Evolutionary conservation across 208 protist genomes (phyloP).

Genomic region (Trypanosoma brucei): DNA sequence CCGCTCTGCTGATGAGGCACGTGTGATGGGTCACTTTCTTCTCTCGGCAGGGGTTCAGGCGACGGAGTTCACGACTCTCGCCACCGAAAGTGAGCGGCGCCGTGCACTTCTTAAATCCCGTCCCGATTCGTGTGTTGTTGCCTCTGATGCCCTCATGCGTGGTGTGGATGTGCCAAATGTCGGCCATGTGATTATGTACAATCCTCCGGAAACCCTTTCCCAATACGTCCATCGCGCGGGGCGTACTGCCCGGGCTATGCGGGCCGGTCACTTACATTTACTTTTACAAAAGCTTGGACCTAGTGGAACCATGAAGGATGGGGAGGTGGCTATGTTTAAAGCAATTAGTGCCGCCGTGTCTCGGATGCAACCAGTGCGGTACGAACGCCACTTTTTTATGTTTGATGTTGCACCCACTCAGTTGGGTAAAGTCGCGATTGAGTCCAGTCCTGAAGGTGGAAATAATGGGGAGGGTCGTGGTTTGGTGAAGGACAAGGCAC

Average conservation of each 20-base stretch:
- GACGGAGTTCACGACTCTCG: conserved; percentile 82
- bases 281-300: conserved; percentile 69
- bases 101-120: conserved; percentile 55
- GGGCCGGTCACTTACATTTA: conserved; percentile 70
- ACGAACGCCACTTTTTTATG: conserved; percentile 81
- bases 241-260: conserved; percentile 93
- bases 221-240: conserved; percentile 96
- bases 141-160: conserved; percentile 86
- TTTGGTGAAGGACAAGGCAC: conserved; percentile 13
- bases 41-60: conserved; percentile 58
- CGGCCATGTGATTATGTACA: conserved; percentile 89
- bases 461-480: background rate
- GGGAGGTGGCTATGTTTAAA: conserved; percentile 73
- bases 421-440: background rate
- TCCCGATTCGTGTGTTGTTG: conserved; percentile 53
- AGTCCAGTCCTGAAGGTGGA: background rate
- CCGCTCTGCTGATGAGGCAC: conserved; percentile 81
- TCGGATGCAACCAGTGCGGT: conserved; percentile 56
- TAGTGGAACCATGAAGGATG: conserved; percentile 55
- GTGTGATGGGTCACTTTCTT: conserved; percentile 86
- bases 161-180: conserved; percentile 88
- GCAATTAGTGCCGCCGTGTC: conserved; percentile 41
- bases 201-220: conserved; percentile 78
- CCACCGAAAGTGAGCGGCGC: conserved; percentile 65
- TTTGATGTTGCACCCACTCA: conserved; percentile 43